A percentile compares a stretch with the other conserved stretches of the same genome.
Conservation (phyloP, 306 rosid genomes). For the Albizia julibrissin region DNA sequence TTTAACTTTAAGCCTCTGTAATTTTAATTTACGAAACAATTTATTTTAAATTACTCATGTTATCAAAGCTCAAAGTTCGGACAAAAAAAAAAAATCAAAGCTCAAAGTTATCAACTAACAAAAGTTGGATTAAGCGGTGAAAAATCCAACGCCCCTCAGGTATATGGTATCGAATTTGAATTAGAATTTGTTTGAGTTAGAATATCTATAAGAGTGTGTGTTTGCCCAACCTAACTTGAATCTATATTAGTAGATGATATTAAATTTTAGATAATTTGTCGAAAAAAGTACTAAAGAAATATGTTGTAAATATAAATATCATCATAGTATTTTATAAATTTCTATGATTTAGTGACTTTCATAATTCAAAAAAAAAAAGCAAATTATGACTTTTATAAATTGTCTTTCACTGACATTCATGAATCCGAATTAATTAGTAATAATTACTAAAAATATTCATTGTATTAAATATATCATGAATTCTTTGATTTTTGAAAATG, state of each 20-base stretch:
- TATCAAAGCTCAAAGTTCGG: not conserved
- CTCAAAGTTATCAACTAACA: not conserved
- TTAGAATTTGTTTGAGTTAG: no score
- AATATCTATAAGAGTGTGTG: no score
- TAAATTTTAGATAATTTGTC: not conserved
- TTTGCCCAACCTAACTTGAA: no score
- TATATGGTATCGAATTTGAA: no score
- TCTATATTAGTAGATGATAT: not conserved
- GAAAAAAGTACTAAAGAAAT: not conserved
- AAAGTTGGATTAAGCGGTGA: not conserved
- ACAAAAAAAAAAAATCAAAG: no score
- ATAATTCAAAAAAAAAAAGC: not conserved
- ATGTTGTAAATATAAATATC: not conserved
- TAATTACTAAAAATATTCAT: no score
- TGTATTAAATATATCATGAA: not conserved
- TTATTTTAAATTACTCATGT: not conserved
- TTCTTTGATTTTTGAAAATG: no score
- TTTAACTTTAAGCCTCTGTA: not conserved
- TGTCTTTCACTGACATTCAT: no score
- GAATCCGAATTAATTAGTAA: no score
- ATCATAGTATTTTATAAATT: not conserved
- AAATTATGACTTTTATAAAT: no score
- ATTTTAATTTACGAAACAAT: not conserved
- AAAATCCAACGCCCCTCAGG: no score
- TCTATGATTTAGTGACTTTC: not conserved